A percentile compares a stretch with the other conserved stretches of the same genome.
Conservation (phyloP, 2,329 filamentous ascomycete species). For the Didymella pomorum region DNA sequence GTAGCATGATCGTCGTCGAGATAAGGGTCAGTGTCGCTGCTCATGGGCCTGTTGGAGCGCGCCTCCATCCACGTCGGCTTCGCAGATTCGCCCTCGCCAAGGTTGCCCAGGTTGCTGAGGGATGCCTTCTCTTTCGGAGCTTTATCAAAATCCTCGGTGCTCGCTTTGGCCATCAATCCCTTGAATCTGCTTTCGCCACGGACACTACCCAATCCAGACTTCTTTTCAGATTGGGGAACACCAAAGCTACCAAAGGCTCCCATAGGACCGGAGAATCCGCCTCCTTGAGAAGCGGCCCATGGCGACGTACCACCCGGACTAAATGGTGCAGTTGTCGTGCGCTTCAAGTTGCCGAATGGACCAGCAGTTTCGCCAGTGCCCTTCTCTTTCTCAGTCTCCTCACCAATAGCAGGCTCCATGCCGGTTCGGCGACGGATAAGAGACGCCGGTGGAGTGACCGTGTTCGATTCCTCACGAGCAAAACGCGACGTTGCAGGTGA, state of each 20-base stretch:
- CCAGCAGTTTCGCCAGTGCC: conserved; percentile 50
- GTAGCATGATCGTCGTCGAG: conserved; percentile 69
- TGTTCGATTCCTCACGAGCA: conserved; percentile 68
- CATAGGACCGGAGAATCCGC: conserved; percentile 71
- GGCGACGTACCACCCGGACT: conserved; percentile 60
- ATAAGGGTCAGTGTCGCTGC: conserved; percentile 77
- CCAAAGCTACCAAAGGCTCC: conserved; percentile 92
- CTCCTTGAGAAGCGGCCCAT: conserved; percentile 67
- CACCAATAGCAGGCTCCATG: conserved; percentile 59
- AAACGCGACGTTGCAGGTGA: conserved; percentile 71
- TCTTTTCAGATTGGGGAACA: conserved; percentile 69
- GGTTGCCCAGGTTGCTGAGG: conserved; percentile 60
- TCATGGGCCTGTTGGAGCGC: conserved; percentile 57
- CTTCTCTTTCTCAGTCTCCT: conserved; percentile 62
- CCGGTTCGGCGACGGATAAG: conserved; percentile 69
- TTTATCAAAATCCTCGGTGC: conserved; percentile 67
- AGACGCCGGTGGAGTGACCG: conserved; percentile 67
- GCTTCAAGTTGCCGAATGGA: conserved; percentile 64
- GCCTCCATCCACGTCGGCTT: conserved; percentile 60
- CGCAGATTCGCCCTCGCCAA: conserved; percentile 60
- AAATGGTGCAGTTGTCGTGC: conserved; percentile 63
- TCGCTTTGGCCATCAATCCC: conserved; percentile 82
- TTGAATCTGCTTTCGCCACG: conserved; percentile 85
- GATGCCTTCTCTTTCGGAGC: conserved; percentile 64
- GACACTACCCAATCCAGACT: conserved; percentile 69